These are phyloP conservation scores for Fagopyrum esculentum DNA, from an alignment of 148 eudicot genomes.

Conservation along the genomic window DNA sequence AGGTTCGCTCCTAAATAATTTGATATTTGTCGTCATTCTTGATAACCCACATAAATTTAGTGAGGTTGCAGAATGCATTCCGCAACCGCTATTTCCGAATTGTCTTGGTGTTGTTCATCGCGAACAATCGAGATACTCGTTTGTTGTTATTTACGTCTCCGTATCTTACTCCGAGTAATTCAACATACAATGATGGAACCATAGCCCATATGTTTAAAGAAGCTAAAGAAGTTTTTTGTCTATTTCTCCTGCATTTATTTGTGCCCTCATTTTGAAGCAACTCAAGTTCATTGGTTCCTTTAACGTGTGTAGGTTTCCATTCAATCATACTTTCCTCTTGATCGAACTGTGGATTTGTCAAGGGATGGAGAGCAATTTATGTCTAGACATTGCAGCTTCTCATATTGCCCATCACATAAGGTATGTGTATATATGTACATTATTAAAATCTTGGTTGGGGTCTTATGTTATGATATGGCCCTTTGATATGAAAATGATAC, in stretches of 20 bases:
- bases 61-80: no score
- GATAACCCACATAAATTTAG: no score
- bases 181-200: conserved; percentile 2
- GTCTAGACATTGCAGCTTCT: not conserved
- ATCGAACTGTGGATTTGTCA: not conserved
- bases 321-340: not conserved
- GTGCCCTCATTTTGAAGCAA: conserved; percentile 6
- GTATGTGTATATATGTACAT: not conserved
- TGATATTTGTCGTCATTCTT: no score
- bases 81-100: no score
- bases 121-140: no score
- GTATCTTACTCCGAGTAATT: not conserved
- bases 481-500: not conserved
- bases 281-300: not conserved
- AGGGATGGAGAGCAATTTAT: not conserved
- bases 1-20: no score
- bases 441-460: not conserved
- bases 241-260: conserved; percentile 2
- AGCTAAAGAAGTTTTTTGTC: not conserved
- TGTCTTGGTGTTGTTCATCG: no score
- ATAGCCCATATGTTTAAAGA: not conserved
- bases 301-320: not conserved
- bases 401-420: not conserved
- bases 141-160: no score
- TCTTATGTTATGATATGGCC: not conserved